These are phyloP conservation scores for Cercospora sp. DNA, from an alignment of 2,329 filamentous ascomycete species.

Conservation along the genomic window DNA sequence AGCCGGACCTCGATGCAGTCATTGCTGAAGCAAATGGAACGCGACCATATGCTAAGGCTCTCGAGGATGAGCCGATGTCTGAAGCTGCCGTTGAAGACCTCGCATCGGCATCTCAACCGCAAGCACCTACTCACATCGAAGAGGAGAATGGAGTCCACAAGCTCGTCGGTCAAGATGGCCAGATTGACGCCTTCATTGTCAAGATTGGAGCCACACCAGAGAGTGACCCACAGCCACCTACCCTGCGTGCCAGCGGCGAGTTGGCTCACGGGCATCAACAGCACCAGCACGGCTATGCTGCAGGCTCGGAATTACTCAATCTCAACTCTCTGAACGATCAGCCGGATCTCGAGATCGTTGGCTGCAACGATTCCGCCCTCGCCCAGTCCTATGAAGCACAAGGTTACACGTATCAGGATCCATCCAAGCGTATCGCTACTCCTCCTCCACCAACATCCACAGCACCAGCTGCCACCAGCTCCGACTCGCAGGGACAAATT, in stretches of 20 bases:
- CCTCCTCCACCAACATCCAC: conserved; percentile 17
- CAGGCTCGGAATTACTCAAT: background rate
- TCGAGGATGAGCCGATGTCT: background rate
- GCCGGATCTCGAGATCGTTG: conserved; percentile 1
- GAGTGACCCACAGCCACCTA: background rate
- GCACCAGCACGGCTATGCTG: background rate
- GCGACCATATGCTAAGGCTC: background rate
- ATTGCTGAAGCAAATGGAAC: conserved; percentile 9
- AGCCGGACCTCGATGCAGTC: conserved; percentile 3
- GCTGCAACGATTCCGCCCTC: conserved; percentile 12
- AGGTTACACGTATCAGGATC: conserved; percentile 1
- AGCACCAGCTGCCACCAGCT: background rate
- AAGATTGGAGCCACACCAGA: conserved; percentile 1
- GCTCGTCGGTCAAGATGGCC: background rate
- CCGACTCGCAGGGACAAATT: background rate
- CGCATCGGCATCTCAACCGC: background rate
- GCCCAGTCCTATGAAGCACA: conserved; percentile 9
- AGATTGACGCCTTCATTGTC: conserved; percentile 8
- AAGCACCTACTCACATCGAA: background rate
- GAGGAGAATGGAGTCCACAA: conserved; percentile 2
- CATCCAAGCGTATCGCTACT: conserved; percentile 2
- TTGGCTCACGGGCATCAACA: background rate
- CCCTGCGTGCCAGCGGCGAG: background rate
- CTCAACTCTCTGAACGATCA: conserved; percentile 1
- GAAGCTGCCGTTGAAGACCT: background rate